A percentile compares a stretch with the other conserved stretches of the same genome.
These are phyloP conservation scores for Colletotrichum chlorophyti DNA, from an alignment of 2,329 filamentous ascomycete species.

Conservation along the genomic window DNA sequence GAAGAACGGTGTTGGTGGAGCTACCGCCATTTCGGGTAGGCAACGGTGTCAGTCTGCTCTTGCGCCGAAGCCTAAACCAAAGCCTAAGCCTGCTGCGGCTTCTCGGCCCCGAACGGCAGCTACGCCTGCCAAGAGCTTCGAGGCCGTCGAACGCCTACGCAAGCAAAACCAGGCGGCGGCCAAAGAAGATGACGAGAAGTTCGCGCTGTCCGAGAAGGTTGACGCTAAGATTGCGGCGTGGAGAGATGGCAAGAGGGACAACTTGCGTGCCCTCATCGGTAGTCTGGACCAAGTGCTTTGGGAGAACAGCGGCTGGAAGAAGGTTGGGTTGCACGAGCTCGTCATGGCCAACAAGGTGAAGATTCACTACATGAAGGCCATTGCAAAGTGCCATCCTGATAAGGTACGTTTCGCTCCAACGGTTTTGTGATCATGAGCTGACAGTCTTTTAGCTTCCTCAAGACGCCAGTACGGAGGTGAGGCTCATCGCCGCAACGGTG, in stretches of 20 bases:
- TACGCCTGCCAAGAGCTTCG: conserved; percentile 62
- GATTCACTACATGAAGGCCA: conserved; percentile 98
- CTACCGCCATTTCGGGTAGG: conserved; percentile 82
- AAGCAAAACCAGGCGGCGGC: conserved; percentile 87
- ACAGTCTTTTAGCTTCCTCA: conserved; percentile 59
- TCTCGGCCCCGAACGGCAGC: conserved; percentile 47
- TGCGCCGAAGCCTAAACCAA: conserved; percentile 67
- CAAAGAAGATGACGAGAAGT: conserved; percentile 88
- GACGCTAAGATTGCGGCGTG: conserved; percentile 80
- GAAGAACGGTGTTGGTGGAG: conserved; percentile 84
- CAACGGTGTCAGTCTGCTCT: conserved; percentile 88
- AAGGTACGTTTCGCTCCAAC: conserved; percentile 72
- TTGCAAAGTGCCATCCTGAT: conserved; percentile 97
- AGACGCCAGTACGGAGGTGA: conserved; percentile 69
- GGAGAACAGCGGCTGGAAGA: conserved; percentile 95
- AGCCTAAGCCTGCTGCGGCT: conserved; percentile 46
- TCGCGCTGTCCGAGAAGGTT: conserved; percentile 84
- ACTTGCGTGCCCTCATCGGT: conserved; percentile 84
- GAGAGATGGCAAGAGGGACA: conserved; percentile 92
- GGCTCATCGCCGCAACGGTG: conserved; percentile 69
- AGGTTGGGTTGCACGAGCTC: conserved; percentile 91
- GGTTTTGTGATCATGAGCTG: not conserved
- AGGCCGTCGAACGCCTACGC: conserved; percentile 82
- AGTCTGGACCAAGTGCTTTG: conserved; percentile 90
- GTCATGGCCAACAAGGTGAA: conserved; percentile 96